Conservation (phyloP, 179 eudicot genomes). For the Camellia oleifera region DNA sequence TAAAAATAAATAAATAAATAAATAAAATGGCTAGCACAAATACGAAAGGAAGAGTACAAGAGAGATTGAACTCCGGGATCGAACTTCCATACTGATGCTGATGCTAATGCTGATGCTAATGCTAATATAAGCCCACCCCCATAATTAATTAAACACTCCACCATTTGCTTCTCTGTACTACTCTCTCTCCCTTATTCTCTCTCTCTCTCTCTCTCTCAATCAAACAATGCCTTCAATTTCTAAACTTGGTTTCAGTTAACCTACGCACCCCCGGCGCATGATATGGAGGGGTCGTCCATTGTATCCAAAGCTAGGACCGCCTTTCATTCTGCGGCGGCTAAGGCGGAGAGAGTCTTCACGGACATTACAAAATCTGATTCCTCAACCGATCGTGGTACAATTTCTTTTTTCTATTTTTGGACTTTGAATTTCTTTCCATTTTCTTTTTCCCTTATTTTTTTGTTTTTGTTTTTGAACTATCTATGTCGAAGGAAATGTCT, state of each 20-base stretch:
- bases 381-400: constrained; percentile 46
- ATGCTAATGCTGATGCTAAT: too few species aligned
- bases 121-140: too few species aligned
- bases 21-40: too few species aligned
- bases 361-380: constrained; percentile 76
- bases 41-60: too few species aligned
- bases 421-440: not conserved
- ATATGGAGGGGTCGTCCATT: constrained; percentile 58
- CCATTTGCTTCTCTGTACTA: constrained; percentile 1
- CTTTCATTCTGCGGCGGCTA: constrained; percentile 94
- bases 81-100: too few species aligned
- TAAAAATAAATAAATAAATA: too few species aligned
- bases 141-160: too few species aligned
- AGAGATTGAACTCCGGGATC: too few species aligned
- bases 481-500: not conserved
- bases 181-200: not conserved
- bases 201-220: not conserved
- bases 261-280: constrained; percentile 11
- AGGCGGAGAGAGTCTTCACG: constrained; percentile 78
- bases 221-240: constrained; percentile 17
- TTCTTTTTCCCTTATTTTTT: not conserved
- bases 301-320: constrained; percentile 86
- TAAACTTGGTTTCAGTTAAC: not conserved
- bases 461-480: not conserved
- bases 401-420: constrained; percentile 23